These are phyloP conservation scores for Solanum piurae DNA, from an alignment of 257 asterid species.

Conservation along the genomic window DNA sequence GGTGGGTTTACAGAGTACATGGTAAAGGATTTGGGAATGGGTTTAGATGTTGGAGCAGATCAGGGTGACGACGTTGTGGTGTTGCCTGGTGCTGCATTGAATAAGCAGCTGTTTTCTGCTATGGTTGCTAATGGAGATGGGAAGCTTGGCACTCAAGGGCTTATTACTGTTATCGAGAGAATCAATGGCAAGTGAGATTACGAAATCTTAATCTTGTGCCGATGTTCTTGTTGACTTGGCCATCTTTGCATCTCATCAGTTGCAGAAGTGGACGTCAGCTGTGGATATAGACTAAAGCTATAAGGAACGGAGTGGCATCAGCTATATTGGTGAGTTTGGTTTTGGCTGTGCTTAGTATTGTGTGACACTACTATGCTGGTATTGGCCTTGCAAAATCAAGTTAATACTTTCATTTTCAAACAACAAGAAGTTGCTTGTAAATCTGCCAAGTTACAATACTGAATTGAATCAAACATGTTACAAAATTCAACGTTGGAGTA, in stretches of 20 bases:
- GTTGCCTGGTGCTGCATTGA: slow-evolving; percentile 74
- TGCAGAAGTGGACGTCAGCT: not conserved
- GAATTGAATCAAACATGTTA: not conserved
- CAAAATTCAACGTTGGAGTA: not conserved
- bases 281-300: not conserved
- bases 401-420: not conserved
- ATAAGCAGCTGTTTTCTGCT: slow-evolving; percentile 58
- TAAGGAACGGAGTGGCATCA: not conserved
- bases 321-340: not conserved
- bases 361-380: not conserved
- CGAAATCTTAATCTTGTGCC: not conserved
- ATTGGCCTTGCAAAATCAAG: not conserved
- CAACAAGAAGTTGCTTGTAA: not conserved
- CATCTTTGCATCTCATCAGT: not conserved
- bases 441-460: not conserved
- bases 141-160: slow-evolving; percentile 64
- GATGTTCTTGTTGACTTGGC: not conserved
- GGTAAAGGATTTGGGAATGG: slow-evolving; percentile 96
- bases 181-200: slow-evolving; percentile 36
- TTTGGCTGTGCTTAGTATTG: not conserved
- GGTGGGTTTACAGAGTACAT: slow-evolving; percentile 81
- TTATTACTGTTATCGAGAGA: slow-evolving; percentile 63
- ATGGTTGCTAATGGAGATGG: slow-evolving; percentile 92
- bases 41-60: slow-evolving; percentile 40
- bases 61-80: slow-evolving; percentile 38